phyloP scores from a whole-genome alignment of 139 green algal species.

The Chlorokybus atmophyticus region DNA sequence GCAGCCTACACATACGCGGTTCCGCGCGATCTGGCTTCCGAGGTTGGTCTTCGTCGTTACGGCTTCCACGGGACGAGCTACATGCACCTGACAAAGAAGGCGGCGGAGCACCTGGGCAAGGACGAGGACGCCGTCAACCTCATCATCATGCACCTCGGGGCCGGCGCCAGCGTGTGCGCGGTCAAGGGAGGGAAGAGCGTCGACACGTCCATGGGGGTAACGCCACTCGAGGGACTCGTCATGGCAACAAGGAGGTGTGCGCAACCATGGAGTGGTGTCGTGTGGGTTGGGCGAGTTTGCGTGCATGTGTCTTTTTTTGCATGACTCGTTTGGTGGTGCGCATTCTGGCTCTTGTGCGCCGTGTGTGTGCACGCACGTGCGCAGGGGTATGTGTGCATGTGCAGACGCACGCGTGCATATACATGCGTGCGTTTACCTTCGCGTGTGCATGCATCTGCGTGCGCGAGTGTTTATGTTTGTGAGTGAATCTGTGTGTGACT shows the following conservation, averaged over 20 bases:
- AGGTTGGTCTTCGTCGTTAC: slow-evolving; percentile 49
- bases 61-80: slow-evolving; percentile 82
- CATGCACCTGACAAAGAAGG: slow-evolving; percentile 50
- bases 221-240: slow-evolving; percentile 55
- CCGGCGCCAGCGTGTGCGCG: slow-evolving; percentile 54
- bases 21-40: slow-evolving; percentile 55
- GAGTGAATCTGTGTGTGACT: too few relatives aligned
- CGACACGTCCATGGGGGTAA: slow-evolving; percentile 73
- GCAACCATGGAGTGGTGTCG: background rate
- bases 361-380: too few relatives aligned
- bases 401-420: too few relatives aligned
- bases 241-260: slow-evolving; percentile 31
- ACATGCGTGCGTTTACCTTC: too few relatives aligned
- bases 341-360: too few relatives aligned
- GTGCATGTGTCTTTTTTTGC: too few relatives aligned
- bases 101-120: slow-evolving; percentile 42
- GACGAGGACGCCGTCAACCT: slow-evolving; percentile 44
- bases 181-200: slow-evolving; percentile 52
- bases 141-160: slow-evolving; percentile 66
- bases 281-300: too few relatives aligned
- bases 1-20: slow-evolving; percentile 78
- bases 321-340: too few relatives aligned
- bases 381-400: too few relatives aligned
- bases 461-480: too few relatives aligned
- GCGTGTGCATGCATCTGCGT: too few relatives aligned